A percentile compares a stretch with the other conserved stretches of the same genome.
Conservation (phyloP, 2,329 filamentous ascomycete genomes). For the Trichoderma koningii region DNA sequence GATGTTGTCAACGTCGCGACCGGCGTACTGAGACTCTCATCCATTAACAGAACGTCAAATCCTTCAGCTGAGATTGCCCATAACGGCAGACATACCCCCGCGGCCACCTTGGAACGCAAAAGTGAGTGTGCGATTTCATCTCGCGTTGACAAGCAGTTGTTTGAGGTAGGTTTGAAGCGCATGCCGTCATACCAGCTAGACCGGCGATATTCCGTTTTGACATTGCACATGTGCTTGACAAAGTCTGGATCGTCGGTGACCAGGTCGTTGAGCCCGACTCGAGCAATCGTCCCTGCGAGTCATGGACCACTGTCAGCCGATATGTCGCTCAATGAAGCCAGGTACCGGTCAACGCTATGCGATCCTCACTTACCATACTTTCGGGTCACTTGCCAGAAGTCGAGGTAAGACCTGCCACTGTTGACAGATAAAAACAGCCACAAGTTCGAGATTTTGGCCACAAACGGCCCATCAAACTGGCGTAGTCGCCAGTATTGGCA, state of each 20-base stretch:
- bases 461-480: conserved; percentile 23
- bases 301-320: not conserved
- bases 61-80: no score
- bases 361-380: conserved; percentile 16
- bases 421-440: conserved; percentile 14
- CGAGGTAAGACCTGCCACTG: conserved; percentile 16
- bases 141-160: conserved; percentile 12
- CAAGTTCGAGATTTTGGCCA: conserved; percentile 14
- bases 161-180: conserved; percentile 49
- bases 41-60: not conserved
- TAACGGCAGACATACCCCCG: conserved; percentile 41
- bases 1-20: conserved; percentile 52
- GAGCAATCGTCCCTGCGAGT: conserved; percentile 37
- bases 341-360: not conserved
- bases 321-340: not conserved
- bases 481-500: conserved; percentile 18
- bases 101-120: conserved; percentile 51
- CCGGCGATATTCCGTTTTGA: conserved; percentile 41
- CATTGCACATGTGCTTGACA: conserved; percentile 45
- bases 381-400: conserved; percentile 23
- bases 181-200: conserved; percentile 51
- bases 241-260: conserved; percentile 50
- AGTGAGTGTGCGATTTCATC: conserved; percentile 43
- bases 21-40: conserved; percentile 47
- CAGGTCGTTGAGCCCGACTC: conserved; percentile 47